Base-by-base conservation (phyloP, 164 flowering plant genomes). In the Saururus chinensis region DNA sequence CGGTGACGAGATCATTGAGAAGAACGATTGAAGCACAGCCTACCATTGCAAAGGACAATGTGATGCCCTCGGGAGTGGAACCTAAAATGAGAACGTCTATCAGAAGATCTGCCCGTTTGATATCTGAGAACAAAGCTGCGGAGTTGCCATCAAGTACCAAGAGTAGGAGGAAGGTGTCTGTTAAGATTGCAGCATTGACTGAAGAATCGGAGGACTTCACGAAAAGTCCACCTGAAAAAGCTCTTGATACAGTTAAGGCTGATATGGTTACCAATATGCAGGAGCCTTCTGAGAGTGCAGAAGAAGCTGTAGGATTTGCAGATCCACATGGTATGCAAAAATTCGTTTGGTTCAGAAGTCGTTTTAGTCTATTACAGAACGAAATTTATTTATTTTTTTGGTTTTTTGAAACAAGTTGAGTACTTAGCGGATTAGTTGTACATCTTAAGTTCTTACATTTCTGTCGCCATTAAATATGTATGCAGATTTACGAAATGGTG, bases 51-150 rank as follows among this genome's bases (percentile, higher is more conserved):
- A 40, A 62, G 21, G 52, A 67, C 60, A 26, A 52, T 45, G 55
- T 53, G 26, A 57, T 20, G 4, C 64, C 48, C 1, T 54, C 24
- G 24, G 66, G 12, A 14, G 21, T 24, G 7, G 42, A 24, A 4
- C 40, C 22, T 53, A 51, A 37, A 13, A 54, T 65, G n/a, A 40
- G 59, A 25, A 42, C 37, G 56, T 57, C 70, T 23, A 63, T 70
- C 19, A 71, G 78, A 57, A 62, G 70, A 21, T 68, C 75, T 4
- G 6, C 61, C 5, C 63, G 75, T 40, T 60, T 75, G 51, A 56
- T 60, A 2, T 63, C 25, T n/a, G 52, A n/a, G 58, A 53, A 45
- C 42, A 11, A 24, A 6, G 45, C 56, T 0, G 62, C 52, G 22
- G 67, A 57, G 13, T 23, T 40, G 19, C 61, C 48, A 17, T 58